Conservation (phyloP, 2,329 filamentous ascomycete genomes). For the Hawksworthiomyces lignivorus region DNA sequence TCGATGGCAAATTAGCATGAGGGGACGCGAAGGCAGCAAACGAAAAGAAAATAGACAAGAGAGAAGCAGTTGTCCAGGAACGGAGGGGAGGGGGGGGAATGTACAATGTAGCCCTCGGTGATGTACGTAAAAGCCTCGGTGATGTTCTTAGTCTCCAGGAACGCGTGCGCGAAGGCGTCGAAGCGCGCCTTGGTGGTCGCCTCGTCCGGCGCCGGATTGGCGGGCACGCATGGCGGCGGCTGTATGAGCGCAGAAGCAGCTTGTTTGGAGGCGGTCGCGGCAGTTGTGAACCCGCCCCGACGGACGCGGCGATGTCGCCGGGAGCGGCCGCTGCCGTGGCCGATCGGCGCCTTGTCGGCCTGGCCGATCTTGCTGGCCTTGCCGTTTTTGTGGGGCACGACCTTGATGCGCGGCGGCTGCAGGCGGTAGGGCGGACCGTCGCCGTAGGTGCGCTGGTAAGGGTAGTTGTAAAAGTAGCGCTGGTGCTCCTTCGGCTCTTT, state of each 20-base stretch:
- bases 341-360: no score
- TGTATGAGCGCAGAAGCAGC: not conserved
- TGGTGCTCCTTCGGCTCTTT: not conserved
- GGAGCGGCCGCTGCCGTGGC: no score
- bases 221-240: slow-evolving; percentile 12
- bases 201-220: slow-evolving; percentile 15
- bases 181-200: slow-evolving; percentile 18
- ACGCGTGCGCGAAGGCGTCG: slow-evolving; percentile 19
- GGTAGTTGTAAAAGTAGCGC: not conserved
- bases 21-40: not conserved
- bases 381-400: no score
- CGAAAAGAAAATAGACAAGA: not conserved
- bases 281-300: no score
- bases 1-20: not conserved
- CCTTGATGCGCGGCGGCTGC: not conserved
- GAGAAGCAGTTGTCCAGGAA: no score
- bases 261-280: not conserved
- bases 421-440: not conserved
- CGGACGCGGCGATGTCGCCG: no score
- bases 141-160: slow-evolving; percentile 20
- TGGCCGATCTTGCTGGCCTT: no score
- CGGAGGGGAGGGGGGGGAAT: no score
- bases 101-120: slow-evolving; percentile 18
- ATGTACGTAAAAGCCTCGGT: slow-evolving; percentile 20
- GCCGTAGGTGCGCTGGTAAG: slow-evolving; percentile 1